Evolutionary conservation across 2,329 filamentous ascomycete species (phyloP).

Genomic region (Fusarium veterinarium): DNA sequence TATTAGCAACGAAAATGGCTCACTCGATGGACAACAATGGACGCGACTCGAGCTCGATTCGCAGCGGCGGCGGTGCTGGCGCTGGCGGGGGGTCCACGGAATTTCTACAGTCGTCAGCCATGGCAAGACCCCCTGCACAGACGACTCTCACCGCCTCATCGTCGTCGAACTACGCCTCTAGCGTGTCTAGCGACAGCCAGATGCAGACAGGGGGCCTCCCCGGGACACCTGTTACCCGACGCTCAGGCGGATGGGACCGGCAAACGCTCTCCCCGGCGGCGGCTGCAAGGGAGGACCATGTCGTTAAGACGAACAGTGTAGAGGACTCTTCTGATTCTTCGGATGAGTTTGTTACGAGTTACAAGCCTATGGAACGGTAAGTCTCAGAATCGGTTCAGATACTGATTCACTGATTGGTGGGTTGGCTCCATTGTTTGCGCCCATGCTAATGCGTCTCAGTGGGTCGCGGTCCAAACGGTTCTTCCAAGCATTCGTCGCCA

Average conservation of each 20-base stretch:
- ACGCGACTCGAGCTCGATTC: conserved; percentile 11
- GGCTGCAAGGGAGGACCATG: conserved; percentile 22
- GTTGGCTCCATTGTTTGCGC: not conserved
- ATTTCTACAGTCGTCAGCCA: conserved; percentile 7
- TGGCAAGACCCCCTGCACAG: conserved; percentile 23
- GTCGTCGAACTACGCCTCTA: conserved; percentile 37
- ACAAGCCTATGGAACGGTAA: conserved; percentile 33
- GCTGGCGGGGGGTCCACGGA: conserved; percentile 15
- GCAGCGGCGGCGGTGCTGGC: conserved; percentile 14
- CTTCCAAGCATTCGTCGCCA: conserved; percentile 36
- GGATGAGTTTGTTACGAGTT: conserved; percentile 32
- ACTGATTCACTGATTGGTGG: not conserved
- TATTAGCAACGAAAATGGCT: conserved; percentile 21
- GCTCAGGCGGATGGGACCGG: conserved; percentile 41
- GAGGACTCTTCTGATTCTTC: conserved; percentile 40
- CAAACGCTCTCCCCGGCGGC: conserved; percentile 39
- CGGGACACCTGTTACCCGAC: conserved; percentile 37
- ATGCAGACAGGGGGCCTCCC: conserved; percentile 32
- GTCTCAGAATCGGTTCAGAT: not conserved
- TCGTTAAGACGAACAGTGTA: not conserved
- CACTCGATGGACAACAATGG: conserved; percentile 16
- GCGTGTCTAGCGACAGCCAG: conserved; percentile 35
- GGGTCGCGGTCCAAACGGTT: conserved; percentile 38
- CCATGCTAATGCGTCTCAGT: conserved; percentile 20
- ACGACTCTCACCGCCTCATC: conserved; percentile 38